Evolutionary conservation across 345 rosid genomes (phyloP).

Genomic region (Aquilaria malaccensis): DNA sequence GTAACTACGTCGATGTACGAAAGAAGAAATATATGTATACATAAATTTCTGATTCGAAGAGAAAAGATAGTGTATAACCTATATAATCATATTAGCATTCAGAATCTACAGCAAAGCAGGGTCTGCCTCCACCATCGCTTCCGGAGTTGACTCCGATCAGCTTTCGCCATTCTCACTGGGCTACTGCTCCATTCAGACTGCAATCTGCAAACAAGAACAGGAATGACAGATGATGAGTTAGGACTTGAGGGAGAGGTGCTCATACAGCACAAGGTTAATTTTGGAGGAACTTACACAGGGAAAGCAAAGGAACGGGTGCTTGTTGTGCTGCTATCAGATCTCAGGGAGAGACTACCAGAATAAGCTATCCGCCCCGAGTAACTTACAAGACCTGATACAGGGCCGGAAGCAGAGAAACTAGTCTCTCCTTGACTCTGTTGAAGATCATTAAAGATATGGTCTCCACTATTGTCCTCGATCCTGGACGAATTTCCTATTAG

Average conservation of each 20-base stretch:
- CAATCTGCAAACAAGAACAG: slow-evolving; percentile 39
- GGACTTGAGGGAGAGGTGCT: neutral
- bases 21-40: no score
- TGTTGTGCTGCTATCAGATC: slow-evolving; percentile 92
- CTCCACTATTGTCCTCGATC: slow-evolving; percentile 18
- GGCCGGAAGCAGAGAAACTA: slow-evolving; percentile 65
- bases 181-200: slow-evolving; percentile 92
- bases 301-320: slow-evolving; percentile 94
- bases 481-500: slow-evolving; percentile 22
- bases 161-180: slow-evolving; percentile 84
- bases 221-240: neutral
- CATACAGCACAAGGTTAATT: neutral
- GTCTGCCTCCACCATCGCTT: slow-evolving; percentile 59
- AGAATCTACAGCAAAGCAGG: slow-evolving; percentile 90
- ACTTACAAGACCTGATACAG: slow-evolving; percentile 48
- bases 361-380: slow-evolving; percentile 59
- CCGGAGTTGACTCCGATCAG: slow-evolving; percentile 39
- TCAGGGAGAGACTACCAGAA: slow-evolving; percentile 72
- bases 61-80: slow-evolving; percentile 16
- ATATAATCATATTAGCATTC: slow-evolving; percentile 29
- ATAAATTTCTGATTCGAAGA: slow-evolving; percentile 10
- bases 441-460: slow-evolving; percentile 22
- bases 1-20: neutral
- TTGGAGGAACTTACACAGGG: slow-evolving; percentile 46
- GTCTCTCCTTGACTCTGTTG: slow-evolving; percentile 45